These are phyloP conservation scores for Xylariaceae sp. DNA, from an alignment of 2,329 filamentous ascomycete genomes.

Conservation along the genomic window DNA sequence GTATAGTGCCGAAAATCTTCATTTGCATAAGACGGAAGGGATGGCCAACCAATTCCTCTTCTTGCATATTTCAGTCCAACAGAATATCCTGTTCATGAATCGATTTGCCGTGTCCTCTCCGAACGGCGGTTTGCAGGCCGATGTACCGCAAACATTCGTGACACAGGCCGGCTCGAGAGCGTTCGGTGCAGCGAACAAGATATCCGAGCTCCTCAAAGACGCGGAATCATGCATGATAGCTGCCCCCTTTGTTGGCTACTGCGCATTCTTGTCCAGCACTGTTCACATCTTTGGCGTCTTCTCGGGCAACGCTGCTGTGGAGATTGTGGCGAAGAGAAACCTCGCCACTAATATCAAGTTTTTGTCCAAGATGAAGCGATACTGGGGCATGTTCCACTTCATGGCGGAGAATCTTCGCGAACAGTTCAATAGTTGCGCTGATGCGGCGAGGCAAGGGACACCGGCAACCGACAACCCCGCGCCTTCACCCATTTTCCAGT, in stretches of 20 bases:
- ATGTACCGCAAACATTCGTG: conserved; percentile 73
- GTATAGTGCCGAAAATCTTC: conserved; percentile 77
- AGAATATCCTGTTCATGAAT: conserved; percentile 85
- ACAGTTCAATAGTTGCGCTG: conserved; percentile 77
- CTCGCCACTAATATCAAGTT: conserved; percentile 85
- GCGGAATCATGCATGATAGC: conserved; percentile 74
- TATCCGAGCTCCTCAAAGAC: conserved; percentile 78
- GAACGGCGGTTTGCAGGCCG: conserved; percentile 57
- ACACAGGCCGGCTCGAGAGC: conserved; percentile 69
- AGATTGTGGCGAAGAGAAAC: conserved; percentile 75
- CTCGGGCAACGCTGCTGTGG: conserved; percentile 71
- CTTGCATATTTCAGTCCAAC: conserved; percentile 82
- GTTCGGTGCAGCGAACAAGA: conserved; percentile 76
- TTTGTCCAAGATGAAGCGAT: conserved; percentile 88
- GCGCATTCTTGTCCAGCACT: conserved; percentile 85
- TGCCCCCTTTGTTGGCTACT: conserved; percentile 91
- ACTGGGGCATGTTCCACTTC: conserved; percentile 98
- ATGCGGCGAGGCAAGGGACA: conserved; percentile 68
- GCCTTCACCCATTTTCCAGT: conserved; percentile 73
- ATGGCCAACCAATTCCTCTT: conserved; percentile 90
- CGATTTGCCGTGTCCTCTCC: conserved; percentile 75
- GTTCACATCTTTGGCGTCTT: conserved; percentile 94
- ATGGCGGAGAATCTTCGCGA: conserved; percentile 90
- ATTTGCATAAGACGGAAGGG: conserved; percentile 75
- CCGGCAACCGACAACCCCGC: conserved; percentile 43